Base-by-base conservation (phyloP, 768 basidiomycete genomes). In the Suillus placidus region DNA sequence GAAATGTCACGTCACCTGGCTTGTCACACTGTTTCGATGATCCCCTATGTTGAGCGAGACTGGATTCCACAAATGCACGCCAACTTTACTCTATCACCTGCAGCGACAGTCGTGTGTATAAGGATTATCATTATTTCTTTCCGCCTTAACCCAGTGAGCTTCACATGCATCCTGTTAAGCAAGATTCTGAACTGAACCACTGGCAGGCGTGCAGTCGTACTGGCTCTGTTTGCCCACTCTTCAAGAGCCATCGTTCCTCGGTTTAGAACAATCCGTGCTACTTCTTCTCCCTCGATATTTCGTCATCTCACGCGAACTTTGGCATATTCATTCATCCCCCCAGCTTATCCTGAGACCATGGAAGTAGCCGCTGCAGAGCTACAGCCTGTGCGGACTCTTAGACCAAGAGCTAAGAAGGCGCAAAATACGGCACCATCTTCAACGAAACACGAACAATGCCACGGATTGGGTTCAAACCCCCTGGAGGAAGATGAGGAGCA, bases 381-480 rank as follows among this genome's bases (percentile, higher is more conserved):
- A 3, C 64, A 51, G n/a, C 23, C 51, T 45, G 38, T 37, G 8
- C 65, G 56, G 12, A 61, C 6, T 43, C 61, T 70, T 20, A 65
- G 45, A 23, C 40, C 66, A 1, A 63, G 61, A 54, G n/a, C 23
- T n/a, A 54, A 12, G 49, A 66, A 62, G 54, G 10, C 5, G 16
- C 26, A n/a, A 14, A 34, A 37, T 38, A 43, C 6, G 20, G 18
- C 35, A 6, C 32, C 52, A 10, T 32, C 18, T 26, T 32, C 42
- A 45, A 13, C 32, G 32, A 66, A 57, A 26, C 6, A 26, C 23
- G 45, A 47, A 30, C 23, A 51, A 35, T 2, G 35, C 55, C 61
- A 64, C 43, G 60, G 68, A 32, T 68, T 68, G 10, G 68, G 73
- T 18, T 65, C 66, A 7, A 71, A 72, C 13, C 66, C 66, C 8